Evolutionary conservation across 202 grass and related monocot species (phyloP), one percentile per base, ranked within the genome.

Genomic region (Eragrostis tef): DNA sequence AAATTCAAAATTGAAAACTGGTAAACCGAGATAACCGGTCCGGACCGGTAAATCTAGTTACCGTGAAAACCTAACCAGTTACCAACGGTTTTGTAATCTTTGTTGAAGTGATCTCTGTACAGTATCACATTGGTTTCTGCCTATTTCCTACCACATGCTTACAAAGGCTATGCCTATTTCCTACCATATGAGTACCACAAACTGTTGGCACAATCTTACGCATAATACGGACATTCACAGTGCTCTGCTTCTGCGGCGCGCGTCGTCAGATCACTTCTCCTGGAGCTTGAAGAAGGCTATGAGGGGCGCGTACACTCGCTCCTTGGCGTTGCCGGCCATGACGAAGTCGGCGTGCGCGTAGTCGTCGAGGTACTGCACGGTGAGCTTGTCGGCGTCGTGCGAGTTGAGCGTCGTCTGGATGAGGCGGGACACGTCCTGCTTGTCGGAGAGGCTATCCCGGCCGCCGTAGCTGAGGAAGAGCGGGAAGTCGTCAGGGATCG

Each of bases 331-430:
- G 26, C 69, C 17, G 1, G 85, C 88, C 52, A 93, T 44, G 54
- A 93, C 75, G 64, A 93, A 90, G 26, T 93, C 88, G 24, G 77
- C 77, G 34, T 93, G 91, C 27, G 82, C 91, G 57, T 93, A 90
- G 83, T 90, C 70, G 0, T 73, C 75, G n/a, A 90, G 59, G 84
- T 83, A 88, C 80, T 77, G 91, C 7, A 77, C 74, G 12, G 75
- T 90, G 71, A 93, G 73, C 81, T 88, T 88, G 47, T 80, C 79
- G 25, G 25, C 67, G 29, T 86, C 9, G 69, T 90, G 91, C 41
- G 75, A 75, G 44, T 72, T 73, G 45, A 93, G 83, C 14, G 66
- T 79, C 14, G 66, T 79, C 74, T 91, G 51, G 6, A 89, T 1
- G 39, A 91, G 87, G 58, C 49, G 86, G 0, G 27, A 1, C 47